A percentile compares a stretch with the other conserved stretches of the same genome.
phyloP scores from a whole-genome alignment of 2,329 filamentous ascomycete species.

The Fusarium keratoplasticum region DNA sequence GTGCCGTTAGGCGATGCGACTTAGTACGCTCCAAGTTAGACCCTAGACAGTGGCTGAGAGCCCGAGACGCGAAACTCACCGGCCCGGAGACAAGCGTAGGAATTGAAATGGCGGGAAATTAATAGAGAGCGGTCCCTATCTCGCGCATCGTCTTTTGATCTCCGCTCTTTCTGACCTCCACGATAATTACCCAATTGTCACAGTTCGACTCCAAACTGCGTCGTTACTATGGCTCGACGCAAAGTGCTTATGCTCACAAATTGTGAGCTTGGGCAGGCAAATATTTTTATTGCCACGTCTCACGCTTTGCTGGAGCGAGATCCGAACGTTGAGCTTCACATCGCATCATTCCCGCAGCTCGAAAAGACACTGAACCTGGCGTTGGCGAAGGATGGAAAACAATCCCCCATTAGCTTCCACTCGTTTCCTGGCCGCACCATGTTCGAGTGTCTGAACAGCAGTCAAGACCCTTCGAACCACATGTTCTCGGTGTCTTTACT shows the following conservation, averaged over 20 bases:
- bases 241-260: background rate
- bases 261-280: background rate
- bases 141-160: background rate
- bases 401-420: background rate
- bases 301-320: background rate
- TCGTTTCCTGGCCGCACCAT: background rate
- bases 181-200: background rate
- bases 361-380: background rate
- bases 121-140: background rate
- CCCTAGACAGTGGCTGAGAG: background rate
- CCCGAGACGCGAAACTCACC: background rate
- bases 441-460: background rate
- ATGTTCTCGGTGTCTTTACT: background rate
- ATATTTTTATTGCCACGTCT: background rate
- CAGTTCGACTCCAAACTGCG: too few species aligned
- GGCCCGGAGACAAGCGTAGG: background rate
- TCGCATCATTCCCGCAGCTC: background rate
- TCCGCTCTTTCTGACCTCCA: background rate
- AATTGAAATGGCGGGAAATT: background rate
- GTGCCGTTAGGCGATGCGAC: background rate
- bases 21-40: background rate
- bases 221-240: background rate
- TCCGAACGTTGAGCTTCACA: background rate
- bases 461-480: background rate
- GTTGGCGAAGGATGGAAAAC: background rate